A percentile compares a stretch with the other conserved stretches of the same genome.
These are phyloP conservation scores for Cystobasidiopsis lactophilus DNA, from an alignment of 768 basidiomycete species.

Conservation along the genomic window DNA sequence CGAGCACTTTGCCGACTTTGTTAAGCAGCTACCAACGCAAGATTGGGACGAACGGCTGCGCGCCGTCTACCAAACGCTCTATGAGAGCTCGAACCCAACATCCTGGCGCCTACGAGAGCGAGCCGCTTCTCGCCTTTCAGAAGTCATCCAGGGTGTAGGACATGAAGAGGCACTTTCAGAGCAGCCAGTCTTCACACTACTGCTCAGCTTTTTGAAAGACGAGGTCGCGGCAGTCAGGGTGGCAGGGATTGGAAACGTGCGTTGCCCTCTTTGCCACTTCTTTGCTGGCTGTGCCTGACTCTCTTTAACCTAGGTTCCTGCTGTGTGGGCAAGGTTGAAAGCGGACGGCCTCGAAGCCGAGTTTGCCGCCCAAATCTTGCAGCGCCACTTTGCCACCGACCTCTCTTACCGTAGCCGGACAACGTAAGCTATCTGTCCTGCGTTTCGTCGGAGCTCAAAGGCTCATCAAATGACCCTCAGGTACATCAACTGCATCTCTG, in stretches of 20 bases:
- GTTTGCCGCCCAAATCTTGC: not conserved
- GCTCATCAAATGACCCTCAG: slow-evolving; percentile 29
- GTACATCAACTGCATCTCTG: slow-evolving; percentile 51
- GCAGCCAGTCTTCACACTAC: slow-evolving; percentile 31
- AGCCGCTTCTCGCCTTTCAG: slow-evolving; percentile 37
- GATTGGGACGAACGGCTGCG: slow-evolving; percentile 27
- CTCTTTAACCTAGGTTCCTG: slow-evolving; percentile 4
- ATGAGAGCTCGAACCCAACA: slow-evolving; percentile 38
- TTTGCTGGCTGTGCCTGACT: slow-evolving; percentile 3
- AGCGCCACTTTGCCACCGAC: not conserved
- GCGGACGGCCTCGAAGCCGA: slow-evolving; percentile 18
- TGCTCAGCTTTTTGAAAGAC: slow-evolving; percentile 47
- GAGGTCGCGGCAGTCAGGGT: slow-evolving; percentile 66
- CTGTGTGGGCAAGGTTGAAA: slow-evolving; percentile 16
- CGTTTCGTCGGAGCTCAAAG: slow-evolving; percentile 6
- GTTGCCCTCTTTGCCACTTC: slow-evolving; percentile 22
- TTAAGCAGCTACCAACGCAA: slow-evolving; percentile 32
- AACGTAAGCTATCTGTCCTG: slow-evolving; percentile 12
- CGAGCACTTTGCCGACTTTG: slow-evolving; percentile 40
- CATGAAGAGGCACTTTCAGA: slow-evolving; percentile 30
- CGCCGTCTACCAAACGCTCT: slow-evolving; percentile 26
- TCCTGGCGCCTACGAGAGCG: slow-evolving; percentile 64
- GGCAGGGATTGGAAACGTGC: slow-evolving; percentile 42
- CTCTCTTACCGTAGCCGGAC: slow-evolving; percentile 9
- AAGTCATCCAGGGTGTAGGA: slow-evolving; percentile 28